These are phyloP conservation scores for Cucurbita argyrosperma DNA, from an alignment of 306 rosid species.

Conservation along the genomic window DNA sequence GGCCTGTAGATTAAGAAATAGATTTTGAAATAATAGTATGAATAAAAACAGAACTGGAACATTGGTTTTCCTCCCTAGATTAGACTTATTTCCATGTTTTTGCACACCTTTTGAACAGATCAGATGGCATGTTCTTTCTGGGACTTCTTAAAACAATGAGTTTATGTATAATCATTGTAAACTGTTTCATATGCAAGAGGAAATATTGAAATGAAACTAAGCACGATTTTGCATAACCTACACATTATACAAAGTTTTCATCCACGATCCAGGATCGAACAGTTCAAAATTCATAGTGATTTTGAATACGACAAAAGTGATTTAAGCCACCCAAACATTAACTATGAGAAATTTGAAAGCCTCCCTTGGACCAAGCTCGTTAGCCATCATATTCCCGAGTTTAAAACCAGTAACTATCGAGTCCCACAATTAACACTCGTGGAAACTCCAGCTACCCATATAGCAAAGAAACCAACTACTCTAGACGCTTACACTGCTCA, in stretches of 20 bases:
- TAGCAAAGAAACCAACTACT: background rate
- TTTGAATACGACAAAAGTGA: too few species aligned
- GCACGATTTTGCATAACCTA: background rate
- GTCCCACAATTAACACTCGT: background rate
- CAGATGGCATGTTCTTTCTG: background rate
- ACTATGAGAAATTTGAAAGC: background rate
- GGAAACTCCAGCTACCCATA: background rate
- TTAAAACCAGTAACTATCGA: background rate
- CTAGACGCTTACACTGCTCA: background rate
- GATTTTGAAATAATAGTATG: background rate
- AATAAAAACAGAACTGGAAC: background rate
- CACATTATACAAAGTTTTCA: background rate
- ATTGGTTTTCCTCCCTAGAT: background rate
- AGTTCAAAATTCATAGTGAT: background rate
- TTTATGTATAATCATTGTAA: background rate
- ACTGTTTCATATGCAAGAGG: background rate
- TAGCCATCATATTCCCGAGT: background rate
- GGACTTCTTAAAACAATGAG: background rate
- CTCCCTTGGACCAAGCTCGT: background rate
- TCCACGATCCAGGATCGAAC: background rate
- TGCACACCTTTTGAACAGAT: background rate
- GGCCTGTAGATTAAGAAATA: conserved; percentile 26
- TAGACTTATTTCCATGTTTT: background rate
- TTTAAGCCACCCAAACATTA: too few species aligned
- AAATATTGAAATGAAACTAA: background rate